Base-by-base conservation (phyloP, 1,139 yeast genomes). In the Eremothecium gossypii region DNA sequence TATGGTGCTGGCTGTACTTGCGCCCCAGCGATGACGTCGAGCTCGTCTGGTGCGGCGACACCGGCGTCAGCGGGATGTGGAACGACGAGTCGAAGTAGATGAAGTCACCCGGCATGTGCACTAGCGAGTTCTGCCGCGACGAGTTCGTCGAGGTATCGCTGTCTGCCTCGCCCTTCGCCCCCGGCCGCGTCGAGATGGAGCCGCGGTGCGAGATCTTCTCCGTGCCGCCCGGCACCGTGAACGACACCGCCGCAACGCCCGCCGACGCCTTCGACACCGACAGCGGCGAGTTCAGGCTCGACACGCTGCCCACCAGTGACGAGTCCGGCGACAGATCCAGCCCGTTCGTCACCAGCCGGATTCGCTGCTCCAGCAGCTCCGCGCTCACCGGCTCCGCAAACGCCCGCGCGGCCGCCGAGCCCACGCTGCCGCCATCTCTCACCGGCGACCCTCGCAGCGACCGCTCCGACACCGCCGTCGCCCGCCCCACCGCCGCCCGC, bases 151-250 rank as follows among this genome's bases (percentile, higher is more conserved):
- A 33, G 10, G 42, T 30, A 27, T 46, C 44, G 17, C 33, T 44
- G 26, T 39, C 37, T 13, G 20, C 23, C 27, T n/a, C 13, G 10
- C 13, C 31, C 27, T 36, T 23, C 20, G n/a, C 29, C 29, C n/a
- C 10, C 12, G 64, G 60, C 33, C 53, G 51, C 5, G 57, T 50
- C 9, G 74, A 68, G 41, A 73, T 71, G 2, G 77, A 73, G 12
- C 76, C 75, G 42, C 79, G 57, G 41, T 59, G 62, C 2, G 59
- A 52, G 9, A 46, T 47, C 45, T 54, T 53, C 28, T 53, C 57
- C 12, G 47, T 42, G 12, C 40, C 30, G 20, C 55, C 51, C 8
- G 56, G 49, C 8, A 53, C 54, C 7, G 55, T 52, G 39, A 58
- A 58, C 9, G 62, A 57, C 1, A 57, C 61, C 11, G 57, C 54